These are phyloP conservation scores for Sclerotiophoma versabilis DNA, from an alignment of 2,329 filamentous ascomycete genomes.

Conservation along the genomic window DNA sequence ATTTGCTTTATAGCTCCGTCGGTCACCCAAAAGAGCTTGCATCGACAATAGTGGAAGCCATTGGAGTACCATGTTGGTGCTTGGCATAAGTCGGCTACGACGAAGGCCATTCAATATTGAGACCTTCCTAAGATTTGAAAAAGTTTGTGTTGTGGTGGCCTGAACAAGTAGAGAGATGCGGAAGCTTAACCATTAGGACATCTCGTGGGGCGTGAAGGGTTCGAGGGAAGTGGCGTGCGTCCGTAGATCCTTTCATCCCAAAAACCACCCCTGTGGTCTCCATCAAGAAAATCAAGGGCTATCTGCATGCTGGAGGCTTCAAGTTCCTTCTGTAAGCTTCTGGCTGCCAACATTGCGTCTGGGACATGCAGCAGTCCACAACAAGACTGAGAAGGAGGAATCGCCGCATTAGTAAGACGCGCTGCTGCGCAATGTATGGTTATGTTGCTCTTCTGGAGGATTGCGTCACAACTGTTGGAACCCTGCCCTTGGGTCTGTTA, in stretches of 20 bases:
- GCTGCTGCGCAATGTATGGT: too few species aligned
- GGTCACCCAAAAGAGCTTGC: background rate
- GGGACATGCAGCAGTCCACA: too few species aligned
- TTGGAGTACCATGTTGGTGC: background rate
- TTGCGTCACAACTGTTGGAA: too few species aligned
- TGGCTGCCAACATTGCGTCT: too few species aligned
- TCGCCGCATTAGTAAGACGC: too few species aligned
- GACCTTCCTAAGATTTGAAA: background rate
- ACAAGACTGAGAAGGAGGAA: too few species aligned
- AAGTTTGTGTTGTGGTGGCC: background rate
- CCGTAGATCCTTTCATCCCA: background rate
- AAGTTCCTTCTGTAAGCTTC: too few species aligned
- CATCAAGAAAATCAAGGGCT: background rate
- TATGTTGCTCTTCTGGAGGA: too few species aligned
- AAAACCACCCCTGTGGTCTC: background rate
- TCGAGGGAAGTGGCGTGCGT: background rate
- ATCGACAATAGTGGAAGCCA: background rate
- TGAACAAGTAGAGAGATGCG: background rate
- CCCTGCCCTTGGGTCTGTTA: too few species aligned
- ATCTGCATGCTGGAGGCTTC: too few species aligned
- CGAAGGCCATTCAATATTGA: background rate
- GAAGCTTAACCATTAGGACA: background rate
- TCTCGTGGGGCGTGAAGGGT: background rate
- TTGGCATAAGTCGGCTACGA: conserved; percentile 1
- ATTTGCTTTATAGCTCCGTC: background rate